Conservation (phyloP, 2,329 filamentous ascomycete species). For the Trichoderma sp. region DNA sequence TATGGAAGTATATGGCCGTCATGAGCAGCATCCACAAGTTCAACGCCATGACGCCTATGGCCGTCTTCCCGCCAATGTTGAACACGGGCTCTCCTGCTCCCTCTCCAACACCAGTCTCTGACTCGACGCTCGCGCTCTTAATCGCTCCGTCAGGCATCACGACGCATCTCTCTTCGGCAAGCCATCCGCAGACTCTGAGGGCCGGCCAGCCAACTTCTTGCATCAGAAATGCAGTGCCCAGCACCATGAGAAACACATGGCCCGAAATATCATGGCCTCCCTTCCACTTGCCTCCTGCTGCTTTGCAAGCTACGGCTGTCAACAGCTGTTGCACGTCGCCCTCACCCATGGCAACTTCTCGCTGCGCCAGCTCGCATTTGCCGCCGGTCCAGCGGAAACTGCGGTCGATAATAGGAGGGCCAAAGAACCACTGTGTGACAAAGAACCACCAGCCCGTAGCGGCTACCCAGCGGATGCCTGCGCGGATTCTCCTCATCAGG, state of each 20-base stretch:
- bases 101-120: slow-evolving; percentile 35
- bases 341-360: slow-evolving; percentile 52
- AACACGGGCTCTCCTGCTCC: slow-evolving; percentile 39
- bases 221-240: slow-evolving; percentile 79
- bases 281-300: slow-evolving; percentile 79
- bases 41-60: slow-evolving; percentile 66
- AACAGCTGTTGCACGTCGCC: slow-evolving; percentile 57
- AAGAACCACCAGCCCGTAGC: slow-evolving; percentile 81
- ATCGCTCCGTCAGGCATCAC: slow-evolving; percentile 68
- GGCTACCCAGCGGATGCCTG: slow-evolving; percentile 67
- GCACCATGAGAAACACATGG: slow-evolving; percentile 88
- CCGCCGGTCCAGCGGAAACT: slow-evolving; percentile 89
- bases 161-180: slow-evolving; percentile 66
- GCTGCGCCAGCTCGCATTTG: slow-evolving; percentile 67
- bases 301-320: slow-evolving; percentile 80
- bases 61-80: slow-evolving; percentile 58
- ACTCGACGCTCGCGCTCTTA: slow-evolving; percentile 60
- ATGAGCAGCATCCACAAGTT: slow-evolving; percentile 97
- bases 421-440: slow-evolving; percentile 97
- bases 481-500: slow-evolving; percentile 54
- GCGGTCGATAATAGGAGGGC: slow-evolving; percentile 85
- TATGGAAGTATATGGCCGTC: slow-evolving; percentile 98
- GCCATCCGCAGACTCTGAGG: slow-evolving; percentile 45
- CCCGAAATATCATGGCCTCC: slow-evolving; percentile 97
- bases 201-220: slow-evolving; percentile 74